Conservation (phyloP, 2,329 filamentous ascomycete genomes). For the Colletotrichum somersetense region DNA sequence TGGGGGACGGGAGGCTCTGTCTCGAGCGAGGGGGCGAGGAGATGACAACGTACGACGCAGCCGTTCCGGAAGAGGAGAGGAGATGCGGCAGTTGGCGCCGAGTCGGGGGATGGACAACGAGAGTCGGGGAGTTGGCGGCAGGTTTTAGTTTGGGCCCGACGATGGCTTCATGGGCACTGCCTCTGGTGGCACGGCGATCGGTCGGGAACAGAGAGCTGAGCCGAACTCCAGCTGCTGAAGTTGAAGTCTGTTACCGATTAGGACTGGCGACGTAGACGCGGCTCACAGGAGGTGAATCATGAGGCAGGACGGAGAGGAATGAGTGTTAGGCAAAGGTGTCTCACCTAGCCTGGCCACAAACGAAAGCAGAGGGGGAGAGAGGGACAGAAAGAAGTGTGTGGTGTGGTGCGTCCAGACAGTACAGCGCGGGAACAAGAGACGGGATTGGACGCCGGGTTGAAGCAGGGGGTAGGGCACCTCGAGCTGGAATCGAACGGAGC, state of each 20-base stretch:
- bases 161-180: constrained; percentile 40
- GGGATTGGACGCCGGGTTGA: constrained; percentile 37
- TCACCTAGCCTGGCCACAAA: constrained; percentile 40
- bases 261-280: constrained; percentile 26
- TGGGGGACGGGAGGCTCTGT: constrained; percentile 41
- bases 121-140: constrained; percentile 28
- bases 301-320: constrained; percentile 27
- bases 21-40: constrained; percentile 42
- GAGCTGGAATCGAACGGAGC: constrained; percentile 34
- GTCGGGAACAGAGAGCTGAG: constrained; percentile 19
- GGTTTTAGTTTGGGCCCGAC: constrained; percentile 40
- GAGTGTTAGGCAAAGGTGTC: constrained; percentile 39
- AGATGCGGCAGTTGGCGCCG: constrained; percentile 24
- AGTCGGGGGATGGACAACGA: constrained; percentile 15
- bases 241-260: constrained; percentile 11
- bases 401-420: constrained; percentile 27
- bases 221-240: constrained; percentile 23
- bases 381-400: constrained; percentile 20
- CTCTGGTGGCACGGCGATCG: constrained; percentile 25
- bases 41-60: constrained; percentile 25
- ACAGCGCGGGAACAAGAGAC: constrained; percentile 35
- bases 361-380: constrained; percentile 26
- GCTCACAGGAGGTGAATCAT: constrained; percentile 21
- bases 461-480: constrained; percentile 37
- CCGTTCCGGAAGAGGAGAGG: constrained; percentile 12